Percentiles rank a stretch among this genome's conserved stretches.
These are phyloP conservation scores for Globisporangium cystogenes DNA, from an alignment of 352 stramenopile species.

Conservation along the genomic window DNA sequence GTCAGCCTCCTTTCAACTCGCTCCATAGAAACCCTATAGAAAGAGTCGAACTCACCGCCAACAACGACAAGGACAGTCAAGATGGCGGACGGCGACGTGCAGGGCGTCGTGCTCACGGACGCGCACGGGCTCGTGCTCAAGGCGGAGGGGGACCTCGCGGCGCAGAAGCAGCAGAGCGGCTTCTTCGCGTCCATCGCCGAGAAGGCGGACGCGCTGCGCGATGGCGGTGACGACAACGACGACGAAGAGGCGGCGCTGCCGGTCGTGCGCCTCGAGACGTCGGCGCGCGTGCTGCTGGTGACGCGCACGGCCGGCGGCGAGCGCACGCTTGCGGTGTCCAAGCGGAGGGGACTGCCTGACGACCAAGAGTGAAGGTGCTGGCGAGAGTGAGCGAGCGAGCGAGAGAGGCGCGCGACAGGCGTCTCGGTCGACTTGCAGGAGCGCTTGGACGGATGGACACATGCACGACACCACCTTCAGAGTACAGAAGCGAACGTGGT, in stretches of 20 bases:
- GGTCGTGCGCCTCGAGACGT: constrained; percentile 50
- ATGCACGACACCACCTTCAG: too few relatives aligned
- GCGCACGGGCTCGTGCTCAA: constrained; percentile 65
- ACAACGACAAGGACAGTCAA: neutral
- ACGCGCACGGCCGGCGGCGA: constrained; percentile 42
- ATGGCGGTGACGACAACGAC: constrained; percentile 24
- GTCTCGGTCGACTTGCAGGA: neutral
- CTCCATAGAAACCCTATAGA: too few relatives aligned
- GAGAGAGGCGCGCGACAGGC: too few relatives aligned
- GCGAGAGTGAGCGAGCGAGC: neutral
- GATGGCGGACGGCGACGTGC: constrained; percentile 18
- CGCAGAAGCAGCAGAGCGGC: constrained; percentile 42
- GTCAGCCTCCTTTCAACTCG: too few relatives aligned
- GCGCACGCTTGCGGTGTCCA: constrained; percentile 62
- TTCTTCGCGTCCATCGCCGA: constrained; percentile 76
- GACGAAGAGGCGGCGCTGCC: constrained; percentile 21
- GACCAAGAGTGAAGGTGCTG: constrained; percentile 14
- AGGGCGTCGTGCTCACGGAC: constrained; percentile 73
- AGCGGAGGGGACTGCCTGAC: constrained; percentile 21
- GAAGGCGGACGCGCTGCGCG: constrained; percentile 47
- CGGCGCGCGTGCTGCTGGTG: constrained; percentile 45
- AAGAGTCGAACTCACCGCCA: neutral
- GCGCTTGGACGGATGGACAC: too few relatives aligned
- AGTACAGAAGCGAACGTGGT: constrained; percentile 1
- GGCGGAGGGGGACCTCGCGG: constrained; percentile 51